Percentiles rank a stretch among this genome's conserved stretches.
Evolutionary conservation across 202 grass and related monocot genomes (phyloP).

Genomic region (Cymbopogon flexuosus): DNA sequence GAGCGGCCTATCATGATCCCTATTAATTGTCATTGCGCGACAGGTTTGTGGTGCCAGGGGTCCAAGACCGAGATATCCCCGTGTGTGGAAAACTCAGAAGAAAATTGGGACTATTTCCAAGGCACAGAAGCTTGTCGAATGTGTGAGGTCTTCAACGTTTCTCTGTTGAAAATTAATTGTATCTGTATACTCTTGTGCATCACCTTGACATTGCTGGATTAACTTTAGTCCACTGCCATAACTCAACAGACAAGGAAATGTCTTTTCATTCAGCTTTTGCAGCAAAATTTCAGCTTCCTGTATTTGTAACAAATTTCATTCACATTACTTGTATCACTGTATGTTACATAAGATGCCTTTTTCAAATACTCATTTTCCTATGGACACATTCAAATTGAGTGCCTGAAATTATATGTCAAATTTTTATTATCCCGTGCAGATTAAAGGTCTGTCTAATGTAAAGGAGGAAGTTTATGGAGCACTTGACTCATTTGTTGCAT

Average conservation of each 20-base stretch:
- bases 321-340: not conserved
- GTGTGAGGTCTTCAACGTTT: constrained; percentile 66
- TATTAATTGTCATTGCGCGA: not conserved
- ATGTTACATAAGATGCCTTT: not conserved
- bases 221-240: not conserved
- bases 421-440: constrained; percentile 37
- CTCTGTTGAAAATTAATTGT: not conserved
- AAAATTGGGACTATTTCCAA: constrained; percentile 90
- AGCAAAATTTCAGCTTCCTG: not conserved
- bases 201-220: not conserved
- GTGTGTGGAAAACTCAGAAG: constrained; percentile 78
- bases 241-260: not conserved
- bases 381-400: not conserved
- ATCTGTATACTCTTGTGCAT: not conserved
- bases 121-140: constrained; percentile 91
- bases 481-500: constrained; percentile 95
- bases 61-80: constrained; percentile 76
- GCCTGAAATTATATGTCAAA: not conserved
- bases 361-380: not conserved
- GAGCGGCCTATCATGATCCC: constrained; percentile 17
- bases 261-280: not conserved
- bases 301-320: not conserved
- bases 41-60: constrained; percentile 85
- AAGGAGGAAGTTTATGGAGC: constrained; percentile 95
- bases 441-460: constrained; percentile 90